A percentile compares a stretch with the other conserved stretches of the same genome.
phyloP scores from a whole-genome alignment of 768 basidiomycete species.

The Fistulinella prunicolor region DNA sequence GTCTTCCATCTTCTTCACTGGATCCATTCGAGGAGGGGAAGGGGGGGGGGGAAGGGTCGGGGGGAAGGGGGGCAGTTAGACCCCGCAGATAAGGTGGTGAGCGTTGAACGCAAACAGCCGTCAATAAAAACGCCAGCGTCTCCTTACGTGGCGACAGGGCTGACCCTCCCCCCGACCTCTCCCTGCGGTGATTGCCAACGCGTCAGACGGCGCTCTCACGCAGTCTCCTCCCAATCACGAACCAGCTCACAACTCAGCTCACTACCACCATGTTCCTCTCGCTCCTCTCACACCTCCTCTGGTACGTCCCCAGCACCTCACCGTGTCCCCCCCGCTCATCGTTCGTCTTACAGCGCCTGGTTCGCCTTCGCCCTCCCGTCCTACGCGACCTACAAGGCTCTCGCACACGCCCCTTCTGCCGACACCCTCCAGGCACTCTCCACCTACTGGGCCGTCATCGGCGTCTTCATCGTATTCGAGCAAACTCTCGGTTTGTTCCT shows the following conservation, averaged over 20 bases:
- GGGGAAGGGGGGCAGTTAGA: neutral
- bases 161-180: neutral
- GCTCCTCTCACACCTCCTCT: conserved; percentile 47
- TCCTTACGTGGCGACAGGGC: conserved; percentile 5
- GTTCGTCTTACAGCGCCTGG: conserved; percentile 50
- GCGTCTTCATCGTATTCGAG: conserved; percentile 58
- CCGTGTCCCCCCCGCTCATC: neutral
- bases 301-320: conserved; percentile 30
- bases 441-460: conserved; percentile 65
- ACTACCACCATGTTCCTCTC: conserved; percentile 44
- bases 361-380: conserved; percentile 65
- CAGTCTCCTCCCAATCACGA: neutral
- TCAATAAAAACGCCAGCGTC: conserved; percentile 17
- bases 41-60: too few relatives aligned
- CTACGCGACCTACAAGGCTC: conserved; percentile 65
- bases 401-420: conserved; percentile 48
- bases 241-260: neutral
- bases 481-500: conserved; percentile 61
- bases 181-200: neutral
- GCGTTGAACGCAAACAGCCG: conserved; percentile 10
- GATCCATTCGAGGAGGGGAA: conserved; percentile 18
- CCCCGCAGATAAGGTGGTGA: conserved; percentile 1
- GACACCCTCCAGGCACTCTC: conserved; percentile 57
- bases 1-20: conserved; percentile 55
- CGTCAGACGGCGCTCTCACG: neutral